These are phyloP conservation scores for Avicennia marina DNA, from an alignment of 257 asterid species.

Conservation along the genomic window DNA sequence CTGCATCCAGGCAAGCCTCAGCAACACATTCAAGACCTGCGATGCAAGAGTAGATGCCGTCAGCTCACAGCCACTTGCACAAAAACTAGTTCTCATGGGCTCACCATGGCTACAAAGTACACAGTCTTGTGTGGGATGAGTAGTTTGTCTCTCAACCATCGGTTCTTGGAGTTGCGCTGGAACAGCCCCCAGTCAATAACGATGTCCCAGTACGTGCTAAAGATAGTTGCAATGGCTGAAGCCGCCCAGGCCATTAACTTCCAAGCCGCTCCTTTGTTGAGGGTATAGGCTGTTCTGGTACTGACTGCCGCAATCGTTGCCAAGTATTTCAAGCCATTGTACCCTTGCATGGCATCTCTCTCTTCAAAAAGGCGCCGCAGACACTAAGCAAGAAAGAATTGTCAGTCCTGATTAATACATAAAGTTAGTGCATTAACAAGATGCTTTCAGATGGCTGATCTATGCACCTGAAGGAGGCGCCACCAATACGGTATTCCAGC, in stretches of 20 bases:
- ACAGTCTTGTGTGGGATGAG: conserved; percentile 42
- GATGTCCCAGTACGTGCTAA: conserved; percentile 52
- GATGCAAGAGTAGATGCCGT: background rate
- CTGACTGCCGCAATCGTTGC: conserved; percentile 43
- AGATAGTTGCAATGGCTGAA: conserved; percentile 34
- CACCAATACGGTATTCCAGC: conserved; percentile 46
- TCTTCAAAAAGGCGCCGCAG: conserved; percentile 46
- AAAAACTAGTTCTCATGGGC: background rate
- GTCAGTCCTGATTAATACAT: background rate
- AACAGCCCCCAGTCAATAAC: conserved; percentile 64
- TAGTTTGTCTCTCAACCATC: conserved; percentile 60
- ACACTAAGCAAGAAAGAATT: conserved; percentile 31
- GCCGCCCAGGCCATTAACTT: conserved; percentile 29
- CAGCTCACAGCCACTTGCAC: background rate
- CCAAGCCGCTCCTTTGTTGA: conserved; percentile 31
- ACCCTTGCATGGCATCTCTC: conserved; percentile 45
- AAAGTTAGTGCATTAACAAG: background rate
- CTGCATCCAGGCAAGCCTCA: conserved; percentile 74
- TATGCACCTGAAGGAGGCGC: conserved; percentile 51
- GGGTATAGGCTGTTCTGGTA: conserved; percentile 41
- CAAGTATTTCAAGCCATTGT: conserved; percentile 47
- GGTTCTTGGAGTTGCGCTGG: conserved; percentile 36
- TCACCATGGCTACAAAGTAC: conserved; percentile 58
- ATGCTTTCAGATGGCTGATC: background rate
- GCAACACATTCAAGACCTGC: conserved; percentile 42